Conservation (phyloP, 2,329 filamentous ascomycete species). For the Lecanicillium sp. region DNA sequence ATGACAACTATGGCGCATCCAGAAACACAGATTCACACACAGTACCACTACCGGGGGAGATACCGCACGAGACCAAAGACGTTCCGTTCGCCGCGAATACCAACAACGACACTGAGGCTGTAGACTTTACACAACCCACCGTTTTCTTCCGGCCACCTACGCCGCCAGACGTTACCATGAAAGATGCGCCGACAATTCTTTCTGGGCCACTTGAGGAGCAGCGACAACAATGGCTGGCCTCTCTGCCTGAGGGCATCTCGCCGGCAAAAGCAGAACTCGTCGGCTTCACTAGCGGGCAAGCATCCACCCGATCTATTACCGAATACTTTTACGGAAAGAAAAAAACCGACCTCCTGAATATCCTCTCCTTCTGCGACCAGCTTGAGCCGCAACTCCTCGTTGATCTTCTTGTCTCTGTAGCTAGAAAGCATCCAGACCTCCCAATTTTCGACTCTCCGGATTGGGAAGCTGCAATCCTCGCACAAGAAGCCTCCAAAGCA, state of each 20-base stretch:
- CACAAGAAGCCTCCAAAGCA: slow-evolving; percentile 1
- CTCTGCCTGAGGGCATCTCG: slow-evolving; percentile 21
- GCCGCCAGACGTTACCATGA: slow-evolving; percentile 11
- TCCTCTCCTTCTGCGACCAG: slow-evolving; percentile 32
- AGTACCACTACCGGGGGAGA: not conserved
- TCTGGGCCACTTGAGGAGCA: slow-evolving; percentile 18
- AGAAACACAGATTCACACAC: not conserved
- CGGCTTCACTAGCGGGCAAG: slow-evolving; percentile 27
- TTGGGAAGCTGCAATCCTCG: slow-evolving; percentile 22
- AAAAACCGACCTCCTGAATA: slow-evolving; percentile 29
- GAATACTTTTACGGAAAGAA: slow-evolving; percentile 30
- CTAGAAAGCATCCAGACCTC: slow-evolving; percentile 32
- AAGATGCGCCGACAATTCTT: slow-evolving; percentile 10
- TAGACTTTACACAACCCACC: slow-evolving; percentile 25
- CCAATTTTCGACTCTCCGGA: slow-evolving; percentile 33
- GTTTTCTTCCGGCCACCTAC: slow-evolving; percentile 18
- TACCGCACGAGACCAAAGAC: not conserved
- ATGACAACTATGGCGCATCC: not conserved
- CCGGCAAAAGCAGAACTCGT: slow-evolving; percentile 28
- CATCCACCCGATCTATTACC: slow-evolving; percentile 23
- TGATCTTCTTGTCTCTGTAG: slow-evolving; percentile 33
- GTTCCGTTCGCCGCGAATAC: not conserved
- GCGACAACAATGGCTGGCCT: slow-evolving; percentile 22
- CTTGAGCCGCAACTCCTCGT: slow-evolving; percentile 31
- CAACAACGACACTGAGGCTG: slow-evolving; percentile 5